Evolutionary conservation across 1,139 yeast species (phyloP).

Genomic region (Zygosaccharomyces sapae): DNA sequence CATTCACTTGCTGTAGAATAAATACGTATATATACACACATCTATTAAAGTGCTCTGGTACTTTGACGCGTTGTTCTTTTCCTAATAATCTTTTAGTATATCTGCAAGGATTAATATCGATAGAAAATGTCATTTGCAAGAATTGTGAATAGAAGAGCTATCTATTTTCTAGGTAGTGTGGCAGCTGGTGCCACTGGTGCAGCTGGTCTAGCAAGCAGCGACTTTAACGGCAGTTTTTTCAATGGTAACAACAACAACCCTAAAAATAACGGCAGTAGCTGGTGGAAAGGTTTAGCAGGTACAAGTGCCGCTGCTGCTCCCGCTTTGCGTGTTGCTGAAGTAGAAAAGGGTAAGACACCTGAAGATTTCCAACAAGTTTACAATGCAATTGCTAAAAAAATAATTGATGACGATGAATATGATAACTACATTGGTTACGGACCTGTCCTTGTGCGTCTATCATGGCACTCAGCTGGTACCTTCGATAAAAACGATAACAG

Average conservation of each 20-base stretch:
- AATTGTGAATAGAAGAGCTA: constrained; percentile 17
- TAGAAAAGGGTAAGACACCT: constrained; percentile 20
- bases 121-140: constrained; percentile 14
- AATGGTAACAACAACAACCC: constrained; percentile 9
- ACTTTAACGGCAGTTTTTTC: constrained; percentile 5
- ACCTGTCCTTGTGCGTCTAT: constrained; percentile 60
- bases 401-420: constrained; percentile 72
- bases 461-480: constrained; percentile 78
- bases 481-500: constrained; percentile 51
- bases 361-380: constrained; percentile 72
- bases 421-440: constrained; percentile 72
- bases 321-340: constrained; percentile 27
- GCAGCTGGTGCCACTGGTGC: constrained; percentile 25
- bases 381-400: constrained; percentile 70
- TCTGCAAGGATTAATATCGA: background rate
- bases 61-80: background rate
- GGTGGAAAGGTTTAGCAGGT: constrained; percentile 4
- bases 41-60: too few relatives aligned
- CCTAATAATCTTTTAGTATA: background rate
- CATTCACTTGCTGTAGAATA: background rate
- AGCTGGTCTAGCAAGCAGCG: constrained; percentile 14
- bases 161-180: constrained; percentile 18
- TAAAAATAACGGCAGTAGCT: constrained; percentile 2
- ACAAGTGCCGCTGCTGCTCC: constrained; percentile 23
- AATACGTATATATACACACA: background rate